Evolutionary conservation across 306 rosid species (phyloP), one percentile per base, ranked within the genome.

Genomic region (Chamaecrista fasciculata): DNA sequence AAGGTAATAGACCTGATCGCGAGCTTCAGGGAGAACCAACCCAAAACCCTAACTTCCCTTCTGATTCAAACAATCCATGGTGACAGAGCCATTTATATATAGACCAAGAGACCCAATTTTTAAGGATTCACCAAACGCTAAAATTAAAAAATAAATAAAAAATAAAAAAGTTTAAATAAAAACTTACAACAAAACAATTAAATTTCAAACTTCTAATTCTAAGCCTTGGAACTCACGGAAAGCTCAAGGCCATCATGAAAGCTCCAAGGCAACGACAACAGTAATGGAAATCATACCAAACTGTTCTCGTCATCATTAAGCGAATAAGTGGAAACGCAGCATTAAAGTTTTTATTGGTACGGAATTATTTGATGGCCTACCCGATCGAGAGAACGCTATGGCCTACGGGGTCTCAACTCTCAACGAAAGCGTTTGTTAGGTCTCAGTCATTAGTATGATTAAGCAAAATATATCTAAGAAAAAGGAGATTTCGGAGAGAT

Each of bases 141-240:
- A 19, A 72, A 39, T 51, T 25, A 4, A 24, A 25, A 28, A 33
- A 6, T 7, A 1, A 28, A 26, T 36, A 11, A 25, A 60, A 39
- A 34, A 31, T 3, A 33, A 33, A 33, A 33, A 4, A 33, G 7
- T 33, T 33, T 0, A 33, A 29, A 18, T 0, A 1, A 0, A 28
- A 42, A 3, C 1, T 0, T 21, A 3, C 28, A 72, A 47, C n/a
- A 36, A 78, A 56, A 11, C 2, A 71, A 49, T 53, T 16, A 69
- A 51, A 76, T 69, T 68, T 42, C 67, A 44, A n/a, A n/a, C n/a
- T n/a, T n/a, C n/a, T n/a, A n/a, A n/a, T n/a, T n/a, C n/a, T n/a
- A 57, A 78, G 63, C 58, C 83, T 82, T 89, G 76, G 78, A 84
- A 68, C 66, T 82, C 76, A 89, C 75, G 91, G 73, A 80, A 88